These are phyloP conservation scores for Volvox carteri DNA, from an alignment of 163 green algal species.

Conservation along the genomic window DNA sequence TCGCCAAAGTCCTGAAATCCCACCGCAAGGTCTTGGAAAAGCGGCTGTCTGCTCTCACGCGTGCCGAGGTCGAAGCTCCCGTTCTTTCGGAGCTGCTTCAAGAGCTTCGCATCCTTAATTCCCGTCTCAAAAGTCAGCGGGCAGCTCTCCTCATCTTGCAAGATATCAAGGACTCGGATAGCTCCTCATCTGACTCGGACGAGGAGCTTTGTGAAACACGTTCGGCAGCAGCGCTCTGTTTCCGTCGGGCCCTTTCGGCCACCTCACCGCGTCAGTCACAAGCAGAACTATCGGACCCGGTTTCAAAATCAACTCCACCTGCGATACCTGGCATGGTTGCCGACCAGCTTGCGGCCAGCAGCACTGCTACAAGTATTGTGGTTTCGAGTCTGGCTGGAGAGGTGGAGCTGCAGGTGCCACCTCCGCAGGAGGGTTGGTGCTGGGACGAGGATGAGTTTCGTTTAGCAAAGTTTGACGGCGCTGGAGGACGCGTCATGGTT, in stretches of 20 bases:
- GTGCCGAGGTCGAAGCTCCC: neutral
- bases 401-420: conserved; percentile 20
- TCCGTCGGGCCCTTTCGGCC: neutral
- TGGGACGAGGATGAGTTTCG: conserved; percentile 50
- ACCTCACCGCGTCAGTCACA: too few relatives aligned
- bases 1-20: conserved; percentile 59
- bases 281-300: neutral
- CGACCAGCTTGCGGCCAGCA: neutral
- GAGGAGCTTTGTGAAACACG: conserved; percentile 13
- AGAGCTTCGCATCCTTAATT: conserved; percentile 32
- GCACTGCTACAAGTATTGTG: conserved; percentile 15
- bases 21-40: conserved; percentile 60
- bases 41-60: conserved; percentile 43
- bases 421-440: conserved; percentile 1
- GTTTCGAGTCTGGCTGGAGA: neutral
- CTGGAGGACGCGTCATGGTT: conserved; percentile 41
- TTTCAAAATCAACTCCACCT: neutral
- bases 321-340: neutral
- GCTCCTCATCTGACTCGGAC: conserved; percentile 48
- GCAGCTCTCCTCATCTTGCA: neutral
- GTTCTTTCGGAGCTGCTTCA: conserved; percentile 52
- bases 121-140: conserved; percentile 9
- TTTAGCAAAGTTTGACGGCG: conserved; percentile 16
- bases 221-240: neutral
- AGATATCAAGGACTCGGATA: conserved; percentile 15